Evolutionary conservation across 345 rosid species (phyloP), one percentile per base, ranked within the genome.

Genomic region (Citrus cavaleriei): DNA sequence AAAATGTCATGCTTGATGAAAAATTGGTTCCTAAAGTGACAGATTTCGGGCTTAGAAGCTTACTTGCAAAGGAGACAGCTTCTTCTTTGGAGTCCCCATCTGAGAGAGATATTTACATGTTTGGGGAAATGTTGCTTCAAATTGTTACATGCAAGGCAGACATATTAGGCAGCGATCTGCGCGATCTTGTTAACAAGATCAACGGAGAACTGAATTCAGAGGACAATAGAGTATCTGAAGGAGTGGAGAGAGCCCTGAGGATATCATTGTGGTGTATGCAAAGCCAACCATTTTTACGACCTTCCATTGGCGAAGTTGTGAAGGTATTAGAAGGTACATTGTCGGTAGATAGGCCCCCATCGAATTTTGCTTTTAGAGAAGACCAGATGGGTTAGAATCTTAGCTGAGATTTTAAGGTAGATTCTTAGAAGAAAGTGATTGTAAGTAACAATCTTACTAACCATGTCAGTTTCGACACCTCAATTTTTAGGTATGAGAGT

Each of bases 291-390:
- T 85, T 83, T 77, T 76, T 85, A 46, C 79, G 86, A 32, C 88
- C 88, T 76, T 83, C 86, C 74, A 85, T 85, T 25, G 77, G 75
- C 4, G 88, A 85, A 76, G 86, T 85, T 55, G 84, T 83, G 60
- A 85, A 83, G 84, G 81, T 85, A 73, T 81, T 85, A 68, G 88
- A 83, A 85, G 86, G 84, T 78, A 68, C 88, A 73, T 82, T 83
- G 46, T 85, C 86, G 5, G 83, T 85, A 25, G 88, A 85, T 79
- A 85, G 83, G 77, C 88, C 86, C 57, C 88, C 86, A 14, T 73
- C 37, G 7, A 61, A n/a, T 34, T 77, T 76, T 74, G 55, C 65
- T 57, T 71, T 70, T 72, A 38, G 74, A 72, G 61, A 71, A 64
- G 82, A 68, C 28, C 63, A 58, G 68, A 4, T 30, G 7, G 58